phyloP scores from a whole-genome alignment of 345 rosid species.

The Rhodamnia argentea region DNA sequence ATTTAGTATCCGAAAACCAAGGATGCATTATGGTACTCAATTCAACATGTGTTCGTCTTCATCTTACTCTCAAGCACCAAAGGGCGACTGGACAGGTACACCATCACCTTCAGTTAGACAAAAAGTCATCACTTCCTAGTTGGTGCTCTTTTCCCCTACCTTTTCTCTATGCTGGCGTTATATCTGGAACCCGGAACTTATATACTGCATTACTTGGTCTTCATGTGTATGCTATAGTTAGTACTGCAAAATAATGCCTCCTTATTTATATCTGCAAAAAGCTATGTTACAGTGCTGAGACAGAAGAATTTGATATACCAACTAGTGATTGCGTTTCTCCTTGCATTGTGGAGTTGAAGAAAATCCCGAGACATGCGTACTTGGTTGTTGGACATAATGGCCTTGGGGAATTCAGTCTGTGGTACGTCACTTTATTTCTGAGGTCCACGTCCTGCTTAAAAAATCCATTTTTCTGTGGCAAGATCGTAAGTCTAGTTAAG shows the following conservation, averaged over 20 bases:
- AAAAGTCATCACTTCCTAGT: neutral
- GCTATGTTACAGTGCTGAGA: constrained; percentile 37
- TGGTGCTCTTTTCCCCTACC: neutral
- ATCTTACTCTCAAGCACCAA: neutral
- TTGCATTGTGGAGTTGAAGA: constrained; percentile 62
- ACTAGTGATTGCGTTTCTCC: constrained; percentile 32
- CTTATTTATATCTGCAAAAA: constrained; percentile 3
- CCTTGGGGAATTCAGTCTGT: constrained; percentile 64
- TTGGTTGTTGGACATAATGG: constrained; percentile 70
- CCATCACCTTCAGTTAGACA: neutral
- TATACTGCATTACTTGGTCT: neutral
- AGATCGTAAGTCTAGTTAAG: neutral
- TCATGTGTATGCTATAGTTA: neutral
- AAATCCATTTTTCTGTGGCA: neutral
- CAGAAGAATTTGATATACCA: constrained; percentile 39
- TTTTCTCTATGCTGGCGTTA: neutral
- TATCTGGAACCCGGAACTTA: neutral
- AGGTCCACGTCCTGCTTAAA: neutral
- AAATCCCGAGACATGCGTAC: constrained; percentile 46
- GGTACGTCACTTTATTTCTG: constrained; percentile 30
- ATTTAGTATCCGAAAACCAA: neutral
- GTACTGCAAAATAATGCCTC: neutral
- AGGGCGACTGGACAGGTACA: neutral
- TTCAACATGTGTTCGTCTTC: neutral
- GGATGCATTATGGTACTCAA: neutral